Evolutionary conservation across 306 rosid genomes (phyloP).

Genomic region (Mucuna pruriens): DNA sequence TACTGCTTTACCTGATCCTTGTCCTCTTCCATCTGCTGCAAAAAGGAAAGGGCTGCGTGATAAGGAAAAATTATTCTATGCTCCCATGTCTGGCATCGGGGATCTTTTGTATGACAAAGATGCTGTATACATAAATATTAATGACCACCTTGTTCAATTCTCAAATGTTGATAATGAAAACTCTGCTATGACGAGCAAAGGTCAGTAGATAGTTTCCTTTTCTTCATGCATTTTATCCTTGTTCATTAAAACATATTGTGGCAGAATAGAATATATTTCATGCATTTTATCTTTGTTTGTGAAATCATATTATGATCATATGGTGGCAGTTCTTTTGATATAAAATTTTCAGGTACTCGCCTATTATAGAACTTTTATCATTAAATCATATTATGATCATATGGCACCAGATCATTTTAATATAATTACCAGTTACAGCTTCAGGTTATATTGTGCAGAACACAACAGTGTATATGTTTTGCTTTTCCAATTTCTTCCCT

Average conservation of each 20-base stretch:
- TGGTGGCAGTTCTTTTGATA: background rate
- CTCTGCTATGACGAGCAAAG: constrained; percentile 54
- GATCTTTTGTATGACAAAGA: constrained; percentile 95
- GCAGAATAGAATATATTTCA: constrained; percentile 17
- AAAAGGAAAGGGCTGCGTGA: constrained; percentile 98
- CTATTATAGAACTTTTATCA: constrained; percentile 18
- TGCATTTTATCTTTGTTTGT: constrained; percentile 22
- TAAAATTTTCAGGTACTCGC: background rate
- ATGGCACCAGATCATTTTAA: background rate
- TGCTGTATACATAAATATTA: constrained; percentile 89
- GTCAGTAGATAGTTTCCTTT: constrained; percentile 43
- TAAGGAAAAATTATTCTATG: constrained; percentile 85
- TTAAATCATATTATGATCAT: background rate
- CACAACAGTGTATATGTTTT: background rate
- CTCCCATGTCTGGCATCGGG: constrained; percentile 98
- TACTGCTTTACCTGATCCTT: constrained; percentile 83
- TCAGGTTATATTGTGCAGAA: constrained; percentile 15
- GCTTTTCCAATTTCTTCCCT: constrained; percentile 1
- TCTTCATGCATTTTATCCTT: constrained; percentile 1
- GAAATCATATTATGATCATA: constrained; percentile 25
- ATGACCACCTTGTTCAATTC: constrained; percentile 85
- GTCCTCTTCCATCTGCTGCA: constrained; percentile 97
- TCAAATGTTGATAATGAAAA: constrained; percentile 69
- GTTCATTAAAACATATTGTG: constrained; percentile 22
- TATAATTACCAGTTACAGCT: constrained; percentile 4